Conservation (phyloP, 2,329 filamentous ascomycete genomes). For the Talaromyces amestolkiae region DNA sequence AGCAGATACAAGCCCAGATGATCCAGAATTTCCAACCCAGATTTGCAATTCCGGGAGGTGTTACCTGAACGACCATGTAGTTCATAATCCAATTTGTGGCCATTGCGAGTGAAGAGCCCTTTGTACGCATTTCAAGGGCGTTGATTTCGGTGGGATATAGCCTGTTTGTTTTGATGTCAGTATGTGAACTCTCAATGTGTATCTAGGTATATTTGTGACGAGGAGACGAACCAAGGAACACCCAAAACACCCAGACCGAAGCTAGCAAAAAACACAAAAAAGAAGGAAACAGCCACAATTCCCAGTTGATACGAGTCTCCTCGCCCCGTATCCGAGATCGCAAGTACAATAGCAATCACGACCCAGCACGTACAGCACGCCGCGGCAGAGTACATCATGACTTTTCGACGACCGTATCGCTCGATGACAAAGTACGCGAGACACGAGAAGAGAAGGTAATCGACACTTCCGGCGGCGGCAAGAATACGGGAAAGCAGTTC, state of each 20-base stretch:
- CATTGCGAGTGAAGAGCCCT: conserved; percentile 23
- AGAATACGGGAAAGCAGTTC: conserved; percentile 42
- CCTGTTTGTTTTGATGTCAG: conserved; percentile 22
- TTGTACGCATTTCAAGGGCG: conserved; percentile 23
- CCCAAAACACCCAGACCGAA: conserved; percentile 44
- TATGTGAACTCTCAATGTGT: background rate
- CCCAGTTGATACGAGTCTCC: conserved; percentile 43
- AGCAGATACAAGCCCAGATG: conserved; percentile 28
- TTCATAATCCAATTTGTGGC: conserved; percentile 27
- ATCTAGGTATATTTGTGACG: background rate
- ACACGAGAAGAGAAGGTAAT: conserved; percentile 47
- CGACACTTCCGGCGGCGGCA: conserved; percentile 47
- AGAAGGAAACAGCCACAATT: conserved; percentile 45
- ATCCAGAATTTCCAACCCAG: conserved; percentile 29
- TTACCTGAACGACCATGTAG: conserved; percentile 25
- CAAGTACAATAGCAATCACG: conserved; percentile 47
- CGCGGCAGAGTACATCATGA: conserved; percentile 50
- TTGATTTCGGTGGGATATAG: conserved; percentile 27
- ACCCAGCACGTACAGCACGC: conserved; percentile 52
- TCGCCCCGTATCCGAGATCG: conserved; percentile 25
- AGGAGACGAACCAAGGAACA: conserved; percentile 35
- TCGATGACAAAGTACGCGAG: conserved; percentile 49
- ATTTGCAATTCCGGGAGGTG: conserved; percentile 25
- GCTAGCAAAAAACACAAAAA: conserved; percentile 45
- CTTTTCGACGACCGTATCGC: conserved; percentile 47